Evolutionary conservation across 2,329 filamentous ascomycete species (phyloP).

Genomic region (Aspergillus ochraceoroseus): DNA sequence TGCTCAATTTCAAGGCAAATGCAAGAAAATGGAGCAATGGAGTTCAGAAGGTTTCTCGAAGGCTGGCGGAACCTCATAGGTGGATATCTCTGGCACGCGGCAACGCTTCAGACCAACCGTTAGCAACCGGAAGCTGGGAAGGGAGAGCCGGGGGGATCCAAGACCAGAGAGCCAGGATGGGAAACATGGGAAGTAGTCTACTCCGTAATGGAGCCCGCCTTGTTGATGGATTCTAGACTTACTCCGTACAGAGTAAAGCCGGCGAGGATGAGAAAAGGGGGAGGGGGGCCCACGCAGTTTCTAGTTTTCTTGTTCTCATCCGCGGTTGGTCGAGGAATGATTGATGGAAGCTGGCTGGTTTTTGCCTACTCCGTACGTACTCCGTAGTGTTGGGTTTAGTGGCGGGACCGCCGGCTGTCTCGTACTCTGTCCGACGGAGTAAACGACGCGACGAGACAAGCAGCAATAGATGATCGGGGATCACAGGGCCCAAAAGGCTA

Average conservation of each 20-base stretch:
- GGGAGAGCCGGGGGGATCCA: conserved; percentile 14
- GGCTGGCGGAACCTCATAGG: background rate
- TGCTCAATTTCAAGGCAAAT: no score
- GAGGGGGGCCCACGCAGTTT: conserved; percentile 12
- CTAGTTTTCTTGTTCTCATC: background rate
- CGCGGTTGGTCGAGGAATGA: background rate
- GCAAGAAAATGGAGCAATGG: no score
- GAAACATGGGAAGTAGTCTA: background rate
- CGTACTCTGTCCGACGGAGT: no score
- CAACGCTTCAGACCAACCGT: conserved; percentile 9
- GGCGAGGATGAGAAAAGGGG: no score
- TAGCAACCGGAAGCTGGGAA: conserved; percentile 10
- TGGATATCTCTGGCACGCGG: conserved; percentile 14
- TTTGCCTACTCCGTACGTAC: no score
- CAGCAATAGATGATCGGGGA: conserved; percentile 3
- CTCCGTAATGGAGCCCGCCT: no score
- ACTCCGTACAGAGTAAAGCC: no score
- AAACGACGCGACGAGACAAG: background rate
- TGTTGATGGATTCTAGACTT: no score
- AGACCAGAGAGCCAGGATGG: background rate
- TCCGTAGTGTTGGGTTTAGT: no score
- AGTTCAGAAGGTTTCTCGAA: conserved; percentile 17
- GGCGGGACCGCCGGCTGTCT: no score
- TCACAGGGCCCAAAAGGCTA: conserved; percentile 5
- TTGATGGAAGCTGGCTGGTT: no score